Base-by-base conservation (phyloP, 2,329 filamentous ascomycete genomes). In the Triangularia verruculosa region DNA sequence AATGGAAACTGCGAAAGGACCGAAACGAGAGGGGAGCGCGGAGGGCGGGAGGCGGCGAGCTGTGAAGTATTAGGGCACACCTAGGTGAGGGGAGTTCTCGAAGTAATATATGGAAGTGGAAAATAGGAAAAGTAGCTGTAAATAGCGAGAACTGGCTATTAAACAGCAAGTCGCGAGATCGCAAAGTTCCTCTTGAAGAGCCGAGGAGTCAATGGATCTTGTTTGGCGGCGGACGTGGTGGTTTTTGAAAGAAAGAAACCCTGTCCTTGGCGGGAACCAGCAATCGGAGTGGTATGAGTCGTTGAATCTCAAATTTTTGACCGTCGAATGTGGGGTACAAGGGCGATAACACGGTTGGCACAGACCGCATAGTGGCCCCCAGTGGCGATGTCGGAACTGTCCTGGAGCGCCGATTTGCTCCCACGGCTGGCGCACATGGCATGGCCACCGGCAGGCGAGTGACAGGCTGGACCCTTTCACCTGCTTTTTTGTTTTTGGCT, bases 381-480 rank as follows among this genome's bases (percentile, higher is more conserved):
- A n/a, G 68, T 71, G 69, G 69, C 69, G 69, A 71, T 70, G 68
- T 71, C 69, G 69, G 69, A 64, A 66, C 30, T 32, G 24, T 20
- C 25, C 20, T 17, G 13, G 47, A 17, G 15, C 17, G 12, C 61
- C 51, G 43, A 62, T 68, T 67, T 55, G 66, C 61, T 60, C 15
- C 22, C 17, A 4, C 39, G 39, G 39, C 17, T 20, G 20, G 13
- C 20, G n/a, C 30, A 52, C 30, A 43, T 64, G 56, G 61, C 30
- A 43, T 64, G 56, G 61, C 65, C 64, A 65, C 55, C 43, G 51
- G 25, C 52, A 43, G 22, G n/a, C 22, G 39, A 17, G n/a, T 20
- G 4, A 9, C n/a, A 20, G 39, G n/a, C 39, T 47, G 39, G 39
- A 47, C 39, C 39, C 39, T 47, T 47, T 47, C 39, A 47, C 39